Conservation (phyloP, 345 rosid genomes). For the Acer negundo region DNA sequence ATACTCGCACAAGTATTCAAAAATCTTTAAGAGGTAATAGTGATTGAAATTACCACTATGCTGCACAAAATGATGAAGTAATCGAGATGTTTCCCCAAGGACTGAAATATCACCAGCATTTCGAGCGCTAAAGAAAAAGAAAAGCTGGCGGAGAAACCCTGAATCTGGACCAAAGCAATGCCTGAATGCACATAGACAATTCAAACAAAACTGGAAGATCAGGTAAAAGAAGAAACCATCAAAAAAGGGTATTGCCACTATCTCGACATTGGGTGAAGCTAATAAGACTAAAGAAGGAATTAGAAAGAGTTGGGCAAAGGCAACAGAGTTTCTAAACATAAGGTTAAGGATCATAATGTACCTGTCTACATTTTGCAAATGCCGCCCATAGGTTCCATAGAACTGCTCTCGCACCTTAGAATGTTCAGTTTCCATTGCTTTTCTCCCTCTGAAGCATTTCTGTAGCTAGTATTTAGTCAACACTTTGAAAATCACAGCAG, state of each 20-base stretch:
- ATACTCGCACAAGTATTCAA: not conserved
- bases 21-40: not conserved
- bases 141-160: constrained; percentile 69
- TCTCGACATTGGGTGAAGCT: not conserved
- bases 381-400: constrained; percentile 55
- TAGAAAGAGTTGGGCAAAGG: not conserved
- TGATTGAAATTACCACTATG: constrained; percentile 49
- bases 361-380: constrained; percentile 81
- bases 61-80: constrained; percentile 50
- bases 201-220: not conserved
- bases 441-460: constrained; percentile 98
- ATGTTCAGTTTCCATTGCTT: constrained; percentile 62
- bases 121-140: constrained; percentile 71
- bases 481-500: constrained; percentile 19
- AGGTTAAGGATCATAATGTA: constrained; percentile 22
- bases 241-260: not conserved
- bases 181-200: constrained; percentile 47
- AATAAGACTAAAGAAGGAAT: not conserved
- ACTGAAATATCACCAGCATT: constrained; percentile 53
- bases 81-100: constrained; percentile 71
- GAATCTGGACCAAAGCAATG: constrained; percentile 87
- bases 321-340: not conserved
- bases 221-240: not conserved
- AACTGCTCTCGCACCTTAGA: constrained; percentile 68
- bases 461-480: constrained; percentile 52